phyloP scores from a whole-genome alignment of 192 early-diverging fungal genomes.

The Thoreauomyces humboldtii region DNA sequence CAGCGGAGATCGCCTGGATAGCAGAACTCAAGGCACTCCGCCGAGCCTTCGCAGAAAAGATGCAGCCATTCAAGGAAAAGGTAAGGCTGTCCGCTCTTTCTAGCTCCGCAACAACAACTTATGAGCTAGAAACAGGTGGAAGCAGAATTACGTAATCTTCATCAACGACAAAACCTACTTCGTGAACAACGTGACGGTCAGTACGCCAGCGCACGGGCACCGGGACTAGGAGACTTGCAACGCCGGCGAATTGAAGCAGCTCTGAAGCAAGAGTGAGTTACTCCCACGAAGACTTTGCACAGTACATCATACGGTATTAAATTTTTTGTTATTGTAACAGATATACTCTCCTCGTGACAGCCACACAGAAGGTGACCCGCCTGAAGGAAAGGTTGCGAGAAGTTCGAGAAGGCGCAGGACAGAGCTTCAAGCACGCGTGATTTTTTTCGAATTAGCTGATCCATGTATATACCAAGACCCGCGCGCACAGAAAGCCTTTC shows the following conservation, averaged over 20 bases:
- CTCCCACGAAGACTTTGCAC: background rate
- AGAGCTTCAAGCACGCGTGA: no score
- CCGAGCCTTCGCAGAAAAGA: conserved; percentile 1
- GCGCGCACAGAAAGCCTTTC: no score
- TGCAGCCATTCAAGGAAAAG: conserved; percentile 11
- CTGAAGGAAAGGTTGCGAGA: conserved; percentile 5
- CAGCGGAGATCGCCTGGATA: conserved; percentile 56
- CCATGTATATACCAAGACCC: no score
- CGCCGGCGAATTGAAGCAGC: conserved; percentile 11
- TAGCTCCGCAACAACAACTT: background rate
- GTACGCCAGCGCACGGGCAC: background rate
- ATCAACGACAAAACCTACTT: background rate
- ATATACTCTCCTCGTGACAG: conserved; percentile 5
- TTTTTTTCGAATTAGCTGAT: no score
- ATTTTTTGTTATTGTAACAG: background rate
- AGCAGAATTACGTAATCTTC: background rate
- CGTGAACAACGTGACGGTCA: background rate
- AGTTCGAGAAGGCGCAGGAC: no score
- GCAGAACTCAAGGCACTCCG: conserved; percentile 34
- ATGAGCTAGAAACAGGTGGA: background rate
- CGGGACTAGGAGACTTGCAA: conserved; percentile 6
- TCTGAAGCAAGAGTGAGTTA: conserved; percentile 21
- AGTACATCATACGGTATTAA: background rate
- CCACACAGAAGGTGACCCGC: conserved; percentile 1
- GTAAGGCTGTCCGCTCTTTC: background rate